Conservation (phyloP, 2,329 filamentous ascomycete genomes). For the Cladosporium sp. region DNA sequence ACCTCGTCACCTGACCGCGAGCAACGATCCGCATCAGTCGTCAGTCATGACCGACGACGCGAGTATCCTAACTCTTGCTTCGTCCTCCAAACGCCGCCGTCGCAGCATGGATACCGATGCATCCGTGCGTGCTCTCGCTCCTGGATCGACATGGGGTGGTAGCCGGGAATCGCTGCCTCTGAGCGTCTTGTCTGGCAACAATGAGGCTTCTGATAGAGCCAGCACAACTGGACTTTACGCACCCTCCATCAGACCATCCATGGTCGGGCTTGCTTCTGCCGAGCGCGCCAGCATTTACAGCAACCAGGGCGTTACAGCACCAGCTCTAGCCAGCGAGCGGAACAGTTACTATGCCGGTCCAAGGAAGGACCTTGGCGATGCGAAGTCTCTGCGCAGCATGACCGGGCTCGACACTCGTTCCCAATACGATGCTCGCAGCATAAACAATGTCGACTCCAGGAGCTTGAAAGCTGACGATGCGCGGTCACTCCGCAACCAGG, state of each 20-base stretch:
- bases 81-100: conserved; percentile 76
- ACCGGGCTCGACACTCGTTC: conserved; percentile 29
- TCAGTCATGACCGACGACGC: conserved; percentile 82
- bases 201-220: conserved; percentile 53
- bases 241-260: conserved; percentile 48
- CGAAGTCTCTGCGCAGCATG: conserved; percentile 37
- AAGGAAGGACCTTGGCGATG: conserved; percentile 36
- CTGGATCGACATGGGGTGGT: conserved; percentile 78
- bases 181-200: conserved; percentile 73
- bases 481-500: conserved; percentile 38
- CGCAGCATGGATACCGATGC: conserved; percentile 84
- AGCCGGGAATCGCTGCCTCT: conserved; percentile 78
- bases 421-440: conserved; percentile 26
- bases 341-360: conserved; percentile 75
- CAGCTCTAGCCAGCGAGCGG: conserved; percentile 70
- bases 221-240: conserved; percentile 41
- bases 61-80: conserved; percentile 81
- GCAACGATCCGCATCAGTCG: conserved; percentile 67
- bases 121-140: conserved; percentile 80
- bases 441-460: conserved; percentile 24
- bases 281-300: conserved; percentile 78
- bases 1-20: conserved; percentile 66
- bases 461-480: conserved; percentile 40
- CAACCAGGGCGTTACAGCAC: conserved; percentile 47
- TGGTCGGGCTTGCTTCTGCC: conserved; percentile 57